A percentile compares a stretch with the other conserved stretches of the same genome.
Evolutionary conservation across 208 protist species (phyloP).

Genomic region (Lotmaria passim): DNA sequence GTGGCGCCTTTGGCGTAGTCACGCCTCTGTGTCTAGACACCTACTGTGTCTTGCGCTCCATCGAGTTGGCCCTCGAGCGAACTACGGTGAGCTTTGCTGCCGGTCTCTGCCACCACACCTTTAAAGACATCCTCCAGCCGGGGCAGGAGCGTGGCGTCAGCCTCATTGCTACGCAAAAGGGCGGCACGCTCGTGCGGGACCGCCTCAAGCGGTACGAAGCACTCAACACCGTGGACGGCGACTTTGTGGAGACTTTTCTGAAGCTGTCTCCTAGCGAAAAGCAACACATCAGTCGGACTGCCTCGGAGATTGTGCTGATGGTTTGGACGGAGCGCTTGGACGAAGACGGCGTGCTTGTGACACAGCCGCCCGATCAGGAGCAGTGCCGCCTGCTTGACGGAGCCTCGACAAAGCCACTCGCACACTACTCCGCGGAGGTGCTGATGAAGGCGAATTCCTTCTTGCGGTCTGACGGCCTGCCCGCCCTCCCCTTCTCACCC

Average conservation of each 20-base stretch:
- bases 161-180: constrained; percentile 22
- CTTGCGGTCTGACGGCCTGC: constrained; percentile 32
- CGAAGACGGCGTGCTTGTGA: constrained; percentile 16
- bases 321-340: constrained; percentile 4
- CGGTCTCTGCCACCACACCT: constrained; percentile 52
- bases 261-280: constrained; percentile 13
- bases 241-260: constrained; percentile 57
- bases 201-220: constrained; percentile 20
- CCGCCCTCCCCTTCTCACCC: constrained; percentile 39
- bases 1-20: constrained; percentile 79
- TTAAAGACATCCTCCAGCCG: constrained; percentile 48
- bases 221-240: constrained; percentile 46
- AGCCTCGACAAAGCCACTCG: background rate
- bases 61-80: constrained; percentile 55
- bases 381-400: constrained; percentile 7
- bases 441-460: constrained; percentile 6
- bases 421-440: constrained; percentile 12
- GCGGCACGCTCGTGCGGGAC: constrained; percentile 17
- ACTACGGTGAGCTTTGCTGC: constrained; percentile 15
- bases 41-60: constrained; percentile 51
- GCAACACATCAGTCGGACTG: constrained; percentile 17
- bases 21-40: constrained; percentile 53
- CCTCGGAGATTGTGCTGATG: constrained; percentile 6
- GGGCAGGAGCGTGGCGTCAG: constrained; percentile 61
- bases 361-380: constrained; percentile 9